phyloP scores from a whole-genome alignment of 306 rosid genomes.

The Gastrolobium villosum region DNA sequence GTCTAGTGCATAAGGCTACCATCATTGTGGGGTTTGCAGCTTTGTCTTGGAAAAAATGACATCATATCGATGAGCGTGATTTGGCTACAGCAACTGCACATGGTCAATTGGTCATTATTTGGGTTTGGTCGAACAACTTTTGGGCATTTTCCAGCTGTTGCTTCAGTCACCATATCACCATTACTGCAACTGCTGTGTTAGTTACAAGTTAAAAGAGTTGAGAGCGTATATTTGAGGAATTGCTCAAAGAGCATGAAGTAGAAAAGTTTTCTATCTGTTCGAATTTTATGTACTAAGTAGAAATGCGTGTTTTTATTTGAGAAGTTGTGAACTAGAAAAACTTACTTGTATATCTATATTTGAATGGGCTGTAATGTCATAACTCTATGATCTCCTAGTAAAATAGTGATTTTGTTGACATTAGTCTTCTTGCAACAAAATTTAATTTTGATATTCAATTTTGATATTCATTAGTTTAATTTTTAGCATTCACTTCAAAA shows the following conservation, averaged over 20 bases:
- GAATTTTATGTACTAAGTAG: neutral
- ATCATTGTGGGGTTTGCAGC: neutral
- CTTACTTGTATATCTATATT: constrained; percentile 19
- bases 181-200: neutral
- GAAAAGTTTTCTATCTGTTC: neutral
- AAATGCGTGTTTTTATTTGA: neutral
- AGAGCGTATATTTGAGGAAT: neutral
- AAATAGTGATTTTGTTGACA: constrained; percentile 3
- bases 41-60: neutral
- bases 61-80: constrained; percentile 10
- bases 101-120: constrained; percentile 13
- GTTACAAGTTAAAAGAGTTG: neutral
- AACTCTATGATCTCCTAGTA: neutral
- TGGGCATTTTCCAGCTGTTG: neutral
- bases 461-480: constrained; percentile 11
- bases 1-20: neutral
- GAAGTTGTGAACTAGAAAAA: neutral
- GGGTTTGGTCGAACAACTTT: neutral
- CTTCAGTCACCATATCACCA: neutral
- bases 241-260: neutral
- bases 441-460: neutral
- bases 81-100: constrained; percentile 12
- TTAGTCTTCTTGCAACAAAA: constrained; percentile 28
- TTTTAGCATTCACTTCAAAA: constrained; percentile 7
- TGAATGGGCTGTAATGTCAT: neutral